A percentile compares a stretch with the other conserved stretches of the same genome.
phyloP scores from a whole-genome alignment of 2,329 filamentous ascomycete genomes.

The Stylonectria norvegica region DNA sequence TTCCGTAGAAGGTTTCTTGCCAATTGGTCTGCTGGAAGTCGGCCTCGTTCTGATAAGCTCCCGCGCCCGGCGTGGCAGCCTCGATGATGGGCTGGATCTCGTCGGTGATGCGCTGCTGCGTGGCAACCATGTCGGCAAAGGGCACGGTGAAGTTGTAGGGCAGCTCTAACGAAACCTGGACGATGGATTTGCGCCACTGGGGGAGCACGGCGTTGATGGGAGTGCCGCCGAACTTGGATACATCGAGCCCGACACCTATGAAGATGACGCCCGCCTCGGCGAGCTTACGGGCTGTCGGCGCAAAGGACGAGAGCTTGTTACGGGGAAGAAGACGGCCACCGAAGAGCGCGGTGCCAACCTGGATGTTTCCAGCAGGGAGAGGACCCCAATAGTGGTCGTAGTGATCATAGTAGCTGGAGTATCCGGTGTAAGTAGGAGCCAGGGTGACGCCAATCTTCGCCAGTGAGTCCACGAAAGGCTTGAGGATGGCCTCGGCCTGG shows the following conservation, averaged over 20 bases:
- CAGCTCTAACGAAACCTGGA: constrained; percentile 28
- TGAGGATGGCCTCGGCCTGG: constrained; percentile 43
- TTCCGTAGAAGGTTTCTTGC: constrained; percentile 44
- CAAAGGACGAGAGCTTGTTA: constrained; percentile 24
- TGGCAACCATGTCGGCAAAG: constrained; percentile 28
- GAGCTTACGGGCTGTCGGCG: constrained; percentile 10
- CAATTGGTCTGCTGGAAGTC: constrained; percentile 43
- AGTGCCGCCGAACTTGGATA: constrained; percentile 23
- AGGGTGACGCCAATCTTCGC: constrained; percentile 12
- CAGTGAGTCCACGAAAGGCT: constrained; percentile 19
- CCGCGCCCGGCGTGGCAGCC: constrained; percentile 38
- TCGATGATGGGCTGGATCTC: constrained; percentile 25
- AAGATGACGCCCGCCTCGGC: constrained; percentile 24
- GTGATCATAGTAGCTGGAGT: constrained; percentile 36
- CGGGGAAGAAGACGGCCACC: constrained; percentile 44
- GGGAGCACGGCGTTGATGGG: constrained; percentile 38
- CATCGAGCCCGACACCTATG: constrained; percentile 28
- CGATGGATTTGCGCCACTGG: constrained; percentile 37
- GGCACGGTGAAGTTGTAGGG: constrained; percentile 27
- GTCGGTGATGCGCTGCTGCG: constrained; percentile 30
- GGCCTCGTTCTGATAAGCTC: constrained; percentile 51
- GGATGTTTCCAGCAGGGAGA: constrained; percentile 35
- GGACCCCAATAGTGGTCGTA: constrained; percentile 42
- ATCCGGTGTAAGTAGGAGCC: constrained; percentile 18
- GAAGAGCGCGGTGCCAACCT: constrained; percentile 27